A percentile compares a stretch with the other conserved stretches of the same genome.
Evolutionary conservation across 495 filamentous ascomycete genomes (phyloP).

Genomic region (Rhizodiscina lignyota): DNA sequence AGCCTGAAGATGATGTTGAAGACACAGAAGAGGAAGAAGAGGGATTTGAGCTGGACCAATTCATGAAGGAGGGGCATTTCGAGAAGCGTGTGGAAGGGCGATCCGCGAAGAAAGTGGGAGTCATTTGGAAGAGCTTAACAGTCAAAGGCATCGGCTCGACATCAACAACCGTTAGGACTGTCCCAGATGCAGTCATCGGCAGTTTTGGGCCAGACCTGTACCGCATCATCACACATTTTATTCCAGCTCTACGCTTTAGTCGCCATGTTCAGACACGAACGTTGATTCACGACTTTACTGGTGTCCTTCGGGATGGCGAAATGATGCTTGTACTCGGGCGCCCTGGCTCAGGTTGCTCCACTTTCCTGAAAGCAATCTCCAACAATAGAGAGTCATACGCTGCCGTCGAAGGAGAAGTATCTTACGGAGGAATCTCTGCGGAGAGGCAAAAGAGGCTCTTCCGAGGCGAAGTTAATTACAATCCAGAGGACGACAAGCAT

Average conservation of each 20-base stretch:
- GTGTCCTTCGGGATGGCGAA: constrained; percentile 54
- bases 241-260: constrained; percentile 43
- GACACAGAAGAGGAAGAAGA: constrained; percentile 28
- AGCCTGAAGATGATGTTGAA: constrained; percentile 2
- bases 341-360: constrained; percentile 66
- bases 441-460: constrained; percentile 51
- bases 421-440: constrained; percentile 60
- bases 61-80: constrained; percentile 65
- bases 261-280: constrained; percentile 34
- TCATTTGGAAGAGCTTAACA: constrained; percentile 64
- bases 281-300: constrained; percentile 55
- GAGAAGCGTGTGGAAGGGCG: constrained; percentile 56
- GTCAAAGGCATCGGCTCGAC: constrained; percentile 57
- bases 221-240: constrained; percentile 41
- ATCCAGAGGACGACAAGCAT: constrained; percentile 68
- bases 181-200: constrained; percentile 64
- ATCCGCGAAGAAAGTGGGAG: constrained; percentile 69
- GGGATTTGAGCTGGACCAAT: constrained; percentile 54
- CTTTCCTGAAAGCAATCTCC: constrained; percentile 61
- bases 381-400: constrained; percentile 53
- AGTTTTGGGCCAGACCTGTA: constrained; percentile 79
- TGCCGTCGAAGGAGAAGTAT: constrained; percentile 51
- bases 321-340: constrained; percentile 76
- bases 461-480: constrained; percentile 70
- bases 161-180: constrained; percentile 51